Conservation (phyloP, 441 rosid genomes). For the Omphalea diandra region DNA sequence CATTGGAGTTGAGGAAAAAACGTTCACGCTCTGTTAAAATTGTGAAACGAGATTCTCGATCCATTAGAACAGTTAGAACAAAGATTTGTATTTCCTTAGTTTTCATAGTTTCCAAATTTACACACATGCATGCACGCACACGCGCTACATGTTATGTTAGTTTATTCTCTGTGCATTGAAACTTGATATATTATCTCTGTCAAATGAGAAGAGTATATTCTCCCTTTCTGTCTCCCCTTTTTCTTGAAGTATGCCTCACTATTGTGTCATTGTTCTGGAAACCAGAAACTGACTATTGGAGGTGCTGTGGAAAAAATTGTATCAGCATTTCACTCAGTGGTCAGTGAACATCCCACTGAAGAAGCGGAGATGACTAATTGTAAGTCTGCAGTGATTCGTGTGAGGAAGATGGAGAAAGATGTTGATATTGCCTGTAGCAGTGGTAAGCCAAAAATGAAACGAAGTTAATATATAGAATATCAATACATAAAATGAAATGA, state of each 20-base stretch:
- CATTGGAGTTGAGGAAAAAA: conserved; percentile 72
- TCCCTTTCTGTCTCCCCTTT: neutral
- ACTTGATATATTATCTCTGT: neutral
- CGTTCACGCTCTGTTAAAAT: conserved; percentile 76
- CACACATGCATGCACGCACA: neutral
- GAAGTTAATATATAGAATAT: neutral
- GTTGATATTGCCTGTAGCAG: conserved; percentile 52
- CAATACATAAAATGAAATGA: conserved; percentile 2
- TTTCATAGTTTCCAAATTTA: neutral
- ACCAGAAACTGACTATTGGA: conserved; percentile 77
- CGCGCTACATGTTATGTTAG: neutral
- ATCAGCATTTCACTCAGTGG: conserved; percentile 76
- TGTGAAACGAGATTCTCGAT: conserved; percentile 75
- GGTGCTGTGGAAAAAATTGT: conserved; percentile 85
- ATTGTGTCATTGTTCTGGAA: conserved; percentile 19
- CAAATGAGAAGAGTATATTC: neutral
- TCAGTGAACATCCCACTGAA: conserved; percentile 65
- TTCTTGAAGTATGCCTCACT: conserved; percentile 11
- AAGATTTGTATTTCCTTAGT: neutral
- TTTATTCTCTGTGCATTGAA: neutral
- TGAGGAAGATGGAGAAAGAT: conserved; percentile 86
- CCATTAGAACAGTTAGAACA: conserved; percentile 66
- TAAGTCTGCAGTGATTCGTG: conserved; percentile 60
- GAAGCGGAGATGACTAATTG: conserved; percentile 85
- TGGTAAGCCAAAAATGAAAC: conserved; percentile 39